Evolutionary conservation across 345 rosid genomes (phyloP).

Genomic region (Brassica juncea): DNA sequence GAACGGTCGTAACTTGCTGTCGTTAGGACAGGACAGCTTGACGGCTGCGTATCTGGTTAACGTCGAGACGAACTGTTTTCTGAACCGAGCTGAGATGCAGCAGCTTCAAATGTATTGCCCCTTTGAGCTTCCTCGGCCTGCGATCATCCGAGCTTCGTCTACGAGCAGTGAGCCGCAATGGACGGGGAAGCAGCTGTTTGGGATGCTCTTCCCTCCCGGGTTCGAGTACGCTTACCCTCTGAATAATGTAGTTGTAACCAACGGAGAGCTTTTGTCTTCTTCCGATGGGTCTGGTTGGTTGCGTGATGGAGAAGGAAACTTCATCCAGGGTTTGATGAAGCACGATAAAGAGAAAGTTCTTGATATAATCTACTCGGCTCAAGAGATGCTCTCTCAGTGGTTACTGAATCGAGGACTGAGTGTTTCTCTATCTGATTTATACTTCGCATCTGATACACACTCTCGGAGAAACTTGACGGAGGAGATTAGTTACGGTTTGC

Average conservation of each 20-base stretch:
- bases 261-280: conserved; percentile 65
- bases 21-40: conserved; percentile 82
- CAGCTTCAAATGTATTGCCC: conserved; percentile 80
- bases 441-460: conserved; percentile 53
- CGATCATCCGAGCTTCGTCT: conserved; percentile 52
- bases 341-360: conserved; percentile 50
- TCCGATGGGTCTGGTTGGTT: conserved; percentile 81
- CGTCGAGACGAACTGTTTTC: conserved; percentile 55
- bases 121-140: conserved; percentile 43
- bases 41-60: conserved; percentile 68
- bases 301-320: conserved; percentile 65
- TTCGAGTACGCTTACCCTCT: conserved; percentile 56
- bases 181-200: conserved; percentile 84
- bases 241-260: conserved; percentile 46
- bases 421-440: conserved; percentile 75
- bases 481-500: conserved; percentile 63
- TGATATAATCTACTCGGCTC: conserved; percentile 66
- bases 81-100: conserved; percentile 63
- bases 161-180: conserved; percentile 46
- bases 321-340: conserved; percentile 64
- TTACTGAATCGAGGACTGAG: conserved; percentile 74
- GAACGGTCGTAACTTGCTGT: conserved; percentile 75
- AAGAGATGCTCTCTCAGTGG: conserved; percentile 93
- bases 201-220: conserved; percentile 72
- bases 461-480: conserved; percentile 60